Evolutionary conservation across 2,329 filamentous ascomycete genomes (phyloP).

Genomic region (Botrytis byssoidea): DNA sequence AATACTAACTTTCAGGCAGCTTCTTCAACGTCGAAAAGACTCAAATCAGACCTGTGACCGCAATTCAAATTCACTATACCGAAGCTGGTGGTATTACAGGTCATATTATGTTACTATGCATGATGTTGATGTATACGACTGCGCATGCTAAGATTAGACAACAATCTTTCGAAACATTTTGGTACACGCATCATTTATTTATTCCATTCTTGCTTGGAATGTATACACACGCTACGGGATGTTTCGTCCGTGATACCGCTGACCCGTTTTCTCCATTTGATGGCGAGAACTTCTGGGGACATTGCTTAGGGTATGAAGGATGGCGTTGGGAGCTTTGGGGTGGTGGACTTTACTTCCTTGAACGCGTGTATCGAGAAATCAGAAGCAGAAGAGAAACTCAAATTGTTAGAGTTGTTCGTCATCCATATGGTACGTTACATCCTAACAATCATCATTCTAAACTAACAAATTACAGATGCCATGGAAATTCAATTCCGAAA

Average conservation of each 20-base stretch:
- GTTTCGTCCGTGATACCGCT: conserved; percentile 85
- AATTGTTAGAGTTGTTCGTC: conserved; percentile 90
- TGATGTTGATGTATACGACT: conserved; percentile 97
- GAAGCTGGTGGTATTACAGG: conserved; percentile 90
- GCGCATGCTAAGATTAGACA: conserved; percentile 91
- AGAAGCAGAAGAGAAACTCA: conserved; percentile 78
- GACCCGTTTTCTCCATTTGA: conserved; percentile 79
- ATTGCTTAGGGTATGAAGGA: conserved; percentile 92
- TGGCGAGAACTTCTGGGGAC: conserved; percentile 76
- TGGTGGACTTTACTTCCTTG: conserved; percentile 79
- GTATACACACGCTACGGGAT: conserved; percentile 94
- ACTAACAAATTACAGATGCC: conserved; percentile 60
- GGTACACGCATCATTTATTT: conserved; percentile 99
- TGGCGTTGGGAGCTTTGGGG: conserved; percentile 96
- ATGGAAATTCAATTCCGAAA: conserved; percentile 98
- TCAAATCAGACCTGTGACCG: conserved; percentile 76
- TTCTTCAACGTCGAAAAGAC: conserved; percentile 92
- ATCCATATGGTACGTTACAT: conserved; percentile 74
- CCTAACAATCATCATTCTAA: neutral
- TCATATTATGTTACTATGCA: conserved; percentile 97
- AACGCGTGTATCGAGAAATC: conserved; percentile 89
- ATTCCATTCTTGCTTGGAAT: conserved; percentile 90
- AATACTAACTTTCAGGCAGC: conserved; percentile 45
- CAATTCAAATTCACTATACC: conserved; percentile 87
- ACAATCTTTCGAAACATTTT: conserved; percentile 97